phyloP scores from a whole-genome alignment of 129 eudicot genomes.

The Centaurea solstitialis region DNA sequence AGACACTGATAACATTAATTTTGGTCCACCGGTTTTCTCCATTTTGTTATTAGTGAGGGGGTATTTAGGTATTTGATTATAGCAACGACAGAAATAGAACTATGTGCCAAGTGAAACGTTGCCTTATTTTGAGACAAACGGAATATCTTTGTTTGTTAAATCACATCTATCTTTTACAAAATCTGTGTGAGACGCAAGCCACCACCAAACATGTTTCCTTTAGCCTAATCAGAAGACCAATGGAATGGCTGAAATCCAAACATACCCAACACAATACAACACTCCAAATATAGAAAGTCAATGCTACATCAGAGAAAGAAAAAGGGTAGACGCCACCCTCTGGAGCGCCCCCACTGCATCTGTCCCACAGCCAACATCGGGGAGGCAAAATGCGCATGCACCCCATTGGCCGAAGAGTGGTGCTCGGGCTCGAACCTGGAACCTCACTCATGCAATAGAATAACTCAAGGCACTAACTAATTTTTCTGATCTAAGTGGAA shows the following conservation, averaged over 20 bases:
- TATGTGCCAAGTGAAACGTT: conserved; percentile 9
- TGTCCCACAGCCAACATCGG: background rate
- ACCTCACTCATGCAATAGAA: background rate
- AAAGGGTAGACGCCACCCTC: background rate
- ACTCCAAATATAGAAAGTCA: conserved; percentile 1
- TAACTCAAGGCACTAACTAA: background rate
- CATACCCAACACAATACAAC: conserved; percentile 5
- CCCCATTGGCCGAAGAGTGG: background rate
- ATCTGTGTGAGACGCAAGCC: background rate
- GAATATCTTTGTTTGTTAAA: background rate
- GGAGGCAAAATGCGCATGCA: background rate
- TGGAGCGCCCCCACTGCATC: background rate
- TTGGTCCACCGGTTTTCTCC: background rate
- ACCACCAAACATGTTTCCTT: background rate
- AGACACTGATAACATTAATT: background rate
- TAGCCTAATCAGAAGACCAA: background rate
- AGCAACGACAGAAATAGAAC: background rate
- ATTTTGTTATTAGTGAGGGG: background rate
- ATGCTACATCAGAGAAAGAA: background rate
- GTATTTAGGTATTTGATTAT: background rate
- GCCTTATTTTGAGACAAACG: background rate
- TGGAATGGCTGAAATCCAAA: background rate
- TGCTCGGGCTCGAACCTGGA: background rate
- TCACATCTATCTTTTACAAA: background rate
- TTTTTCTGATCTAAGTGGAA: background rate